These are phyloP conservation scores for Termitomyces sp. DNA, from an alignment of 768 basidiomycete species.

Conservation along the genomic window DNA sequence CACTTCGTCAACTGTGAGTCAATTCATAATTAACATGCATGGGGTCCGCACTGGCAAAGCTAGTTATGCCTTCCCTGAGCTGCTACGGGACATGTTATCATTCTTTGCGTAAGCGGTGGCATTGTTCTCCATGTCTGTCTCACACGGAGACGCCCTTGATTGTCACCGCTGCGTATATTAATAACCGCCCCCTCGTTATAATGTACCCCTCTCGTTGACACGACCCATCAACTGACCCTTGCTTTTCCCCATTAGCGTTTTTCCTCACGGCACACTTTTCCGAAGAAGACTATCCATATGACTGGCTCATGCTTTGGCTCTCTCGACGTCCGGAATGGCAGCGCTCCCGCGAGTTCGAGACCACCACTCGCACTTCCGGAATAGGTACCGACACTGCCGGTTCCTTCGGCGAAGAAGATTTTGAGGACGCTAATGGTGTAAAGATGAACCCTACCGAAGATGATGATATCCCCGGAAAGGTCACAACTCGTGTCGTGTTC, in stretches of 20 bases:
- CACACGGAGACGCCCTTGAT: background rate
- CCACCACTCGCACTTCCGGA: slow-evolving; percentile 69
- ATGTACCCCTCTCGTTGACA: slow-evolving; percentile 14
- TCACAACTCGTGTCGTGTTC: slow-evolving; percentile 79
- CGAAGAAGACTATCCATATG: slow-evolving; percentile 86
- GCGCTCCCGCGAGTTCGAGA: slow-evolving; percentile 84
- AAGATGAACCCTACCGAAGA: slow-evolving; percentile 15
- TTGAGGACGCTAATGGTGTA: slow-evolving; percentile 29
- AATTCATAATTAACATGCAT: slow-evolving; percentile 4
- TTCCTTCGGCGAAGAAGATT: slow-evolving; percentile 51
- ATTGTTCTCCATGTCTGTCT: background rate
- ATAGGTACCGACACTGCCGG: slow-evolving; percentile 53
- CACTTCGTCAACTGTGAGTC: slow-evolving; percentile 83
- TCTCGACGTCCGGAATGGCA: slow-evolving; percentile 84
- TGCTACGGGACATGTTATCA: background rate
- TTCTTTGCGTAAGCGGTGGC: background rate
- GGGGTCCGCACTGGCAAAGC: slow-evolving; percentile 4
- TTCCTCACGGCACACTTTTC: slow-evolving; percentile 89
- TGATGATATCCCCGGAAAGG: slow-evolving; percentile 50
- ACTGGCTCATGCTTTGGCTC: slow-evolving; percentile 90
- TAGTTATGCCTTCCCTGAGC: background rate
- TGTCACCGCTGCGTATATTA: slow-evolving; percentile 1
- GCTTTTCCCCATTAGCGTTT: slow-evolving; percentile 45
- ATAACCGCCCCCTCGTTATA: slow-evolving; percentile 12
- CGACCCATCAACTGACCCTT: slow-evolving; percentile 18